A percentile compares a stretch with the other conserved stretches of the same genome.
These are phyloP conservation scores for Phylloporus scabripes DNA, from an alignment of 768 basidiomycete species.

Conservation along the genomic window DNA sequence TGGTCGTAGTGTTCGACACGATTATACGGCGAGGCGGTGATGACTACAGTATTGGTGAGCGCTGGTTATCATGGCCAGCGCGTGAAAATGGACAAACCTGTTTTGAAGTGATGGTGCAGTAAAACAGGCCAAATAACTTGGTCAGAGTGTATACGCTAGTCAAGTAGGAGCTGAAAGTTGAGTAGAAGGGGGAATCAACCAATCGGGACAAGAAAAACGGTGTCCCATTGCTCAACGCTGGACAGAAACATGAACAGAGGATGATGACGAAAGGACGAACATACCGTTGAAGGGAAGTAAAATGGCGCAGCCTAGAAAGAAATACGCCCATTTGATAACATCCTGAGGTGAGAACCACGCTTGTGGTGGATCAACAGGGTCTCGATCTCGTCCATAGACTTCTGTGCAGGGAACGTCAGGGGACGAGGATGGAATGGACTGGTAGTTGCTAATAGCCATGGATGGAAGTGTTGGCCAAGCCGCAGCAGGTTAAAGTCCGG, in stretches of 20 bases:
- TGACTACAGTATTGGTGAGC: conserved; percentile 36
- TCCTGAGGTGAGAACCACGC: conserved; percentile 30
- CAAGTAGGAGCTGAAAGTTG: conserved; percentile 62
- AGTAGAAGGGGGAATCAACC: conserved; percentile 48
- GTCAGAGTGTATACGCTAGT: conserved; percentile 59
- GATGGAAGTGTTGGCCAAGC: neutral
- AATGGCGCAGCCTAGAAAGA: conserved; percentile 71
- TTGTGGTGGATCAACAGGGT: conserved; percentile 18
- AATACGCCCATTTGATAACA: conserved; percentile 57
- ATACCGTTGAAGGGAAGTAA: conserved; percentile 89
- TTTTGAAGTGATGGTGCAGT: conserved; percentile 66
- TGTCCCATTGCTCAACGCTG: conserved; percentile 81
- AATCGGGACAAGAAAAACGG: conserved; percentile 77
- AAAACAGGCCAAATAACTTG: conserved; percentile 66
- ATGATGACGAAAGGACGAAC: neutral
- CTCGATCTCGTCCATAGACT: neutral
- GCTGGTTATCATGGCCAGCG: neutral
- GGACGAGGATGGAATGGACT: neutral
- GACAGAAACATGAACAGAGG: neutral
- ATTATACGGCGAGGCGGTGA: conserved; percentile 56
- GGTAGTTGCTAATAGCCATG: neutral
- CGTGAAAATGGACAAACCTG: conserved; percentile 41
- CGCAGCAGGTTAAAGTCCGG: neutral
- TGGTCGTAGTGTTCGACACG: conserved; percentile 43
- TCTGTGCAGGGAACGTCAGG: neutral